Percentiles rank a stretch among this genome's conserved stretches.
phyloP scores from a whole-genome alignment of 2,329 filamentous ascomycete species.

The Colletotrichum sp. region DNA sequence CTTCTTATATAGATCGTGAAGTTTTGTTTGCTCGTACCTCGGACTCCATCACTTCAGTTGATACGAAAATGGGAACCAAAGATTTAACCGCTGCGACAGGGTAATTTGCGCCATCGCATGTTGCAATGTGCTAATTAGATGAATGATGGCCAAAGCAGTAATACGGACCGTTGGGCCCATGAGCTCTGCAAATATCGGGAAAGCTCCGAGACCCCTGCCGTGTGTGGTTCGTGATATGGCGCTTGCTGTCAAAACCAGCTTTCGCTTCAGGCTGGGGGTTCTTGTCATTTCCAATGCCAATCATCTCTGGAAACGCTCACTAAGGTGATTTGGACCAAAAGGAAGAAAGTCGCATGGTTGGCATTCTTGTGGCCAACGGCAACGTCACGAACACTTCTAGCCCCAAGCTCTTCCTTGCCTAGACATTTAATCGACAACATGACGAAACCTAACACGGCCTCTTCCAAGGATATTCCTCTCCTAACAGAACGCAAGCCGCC shows the following conservation, averaged over 20 bases:
- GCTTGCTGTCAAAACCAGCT: background rate
- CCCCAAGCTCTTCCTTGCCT: background rate
- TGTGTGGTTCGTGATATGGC: background rate
- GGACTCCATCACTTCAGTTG: background rate
- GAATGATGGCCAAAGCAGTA: background rate
- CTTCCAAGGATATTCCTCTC: background rate
- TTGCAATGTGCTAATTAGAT: background rate
- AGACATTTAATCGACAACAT: fast-evolving
- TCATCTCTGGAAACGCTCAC: fast-evolving
- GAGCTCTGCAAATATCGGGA: background rate
- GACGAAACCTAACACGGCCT: background rate
- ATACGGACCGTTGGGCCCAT: background rate
- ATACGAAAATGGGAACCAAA: background rate
- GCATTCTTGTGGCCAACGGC: too few relatives aligned
- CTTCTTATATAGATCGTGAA: background rate
- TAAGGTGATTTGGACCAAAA: fast-evolving
- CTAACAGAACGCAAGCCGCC: background rate
- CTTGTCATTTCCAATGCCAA: background rate
- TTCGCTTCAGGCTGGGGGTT: background rate
- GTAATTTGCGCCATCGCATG: background rate
- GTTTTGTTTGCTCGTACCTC: background rate
- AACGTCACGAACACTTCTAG: background rate
- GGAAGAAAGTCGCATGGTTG: fast-evolving
- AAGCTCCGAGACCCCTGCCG: background rate
- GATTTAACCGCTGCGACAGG: background rate